Conservation (phyloP, 768 basidiomycete species). For the Psilocybe tampanensis region DNA sequence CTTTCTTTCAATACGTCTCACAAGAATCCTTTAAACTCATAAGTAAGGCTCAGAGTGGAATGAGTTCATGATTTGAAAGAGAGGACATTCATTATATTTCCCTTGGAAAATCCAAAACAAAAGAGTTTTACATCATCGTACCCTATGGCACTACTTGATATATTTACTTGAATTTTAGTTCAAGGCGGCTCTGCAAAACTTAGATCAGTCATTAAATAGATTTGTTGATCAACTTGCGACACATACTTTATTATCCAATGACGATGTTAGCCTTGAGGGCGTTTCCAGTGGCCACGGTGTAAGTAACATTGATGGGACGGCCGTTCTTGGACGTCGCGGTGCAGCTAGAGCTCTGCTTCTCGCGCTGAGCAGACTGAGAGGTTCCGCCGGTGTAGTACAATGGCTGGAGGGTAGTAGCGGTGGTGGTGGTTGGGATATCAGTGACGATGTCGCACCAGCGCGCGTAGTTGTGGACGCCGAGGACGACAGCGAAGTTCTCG, state of each 20-base stretch:
- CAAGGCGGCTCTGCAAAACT: background rate
- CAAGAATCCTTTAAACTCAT: too few species aligned
- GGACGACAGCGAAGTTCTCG: conserved; percentile 32
- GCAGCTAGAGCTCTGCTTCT: conserved; percentile 7
- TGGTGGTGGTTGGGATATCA: conserved; percentile 25
- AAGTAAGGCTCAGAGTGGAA: too few species aligned
- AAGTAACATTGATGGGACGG: conserved; percentile 3
- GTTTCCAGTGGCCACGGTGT: conserved; percentile 10
- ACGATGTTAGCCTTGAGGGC: conserved; percentile 11
- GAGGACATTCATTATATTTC: too few species aligned
- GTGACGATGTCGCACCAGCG: conserved; percentile 41
- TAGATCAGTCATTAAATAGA: too few species aligned
- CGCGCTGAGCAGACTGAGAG: conserved; percentile 2
- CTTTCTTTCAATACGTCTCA: too few species aligned
- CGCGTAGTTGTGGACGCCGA: conserved; percentile 42
- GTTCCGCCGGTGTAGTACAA: conserved; percentile 25
- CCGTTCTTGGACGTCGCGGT: conserved; percentile 4
- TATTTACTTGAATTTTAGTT: too few species aligned
- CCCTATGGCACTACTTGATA: too few species aligned
- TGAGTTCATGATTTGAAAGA: too few species aligned
- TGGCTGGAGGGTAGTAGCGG: conserved; percentile 25
- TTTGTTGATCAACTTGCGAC: too few species aligned
- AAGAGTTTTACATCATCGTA: too few species aligned
- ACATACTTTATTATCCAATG: conserved; percentile 1
- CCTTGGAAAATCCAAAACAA: too few species aligned